Evolutionary conservation across 2,329 filamentous ascomycete genomes (phyloP), one percentile per base, ranked within the genome.

Genomic region (Neonectria punicea): DNA sequence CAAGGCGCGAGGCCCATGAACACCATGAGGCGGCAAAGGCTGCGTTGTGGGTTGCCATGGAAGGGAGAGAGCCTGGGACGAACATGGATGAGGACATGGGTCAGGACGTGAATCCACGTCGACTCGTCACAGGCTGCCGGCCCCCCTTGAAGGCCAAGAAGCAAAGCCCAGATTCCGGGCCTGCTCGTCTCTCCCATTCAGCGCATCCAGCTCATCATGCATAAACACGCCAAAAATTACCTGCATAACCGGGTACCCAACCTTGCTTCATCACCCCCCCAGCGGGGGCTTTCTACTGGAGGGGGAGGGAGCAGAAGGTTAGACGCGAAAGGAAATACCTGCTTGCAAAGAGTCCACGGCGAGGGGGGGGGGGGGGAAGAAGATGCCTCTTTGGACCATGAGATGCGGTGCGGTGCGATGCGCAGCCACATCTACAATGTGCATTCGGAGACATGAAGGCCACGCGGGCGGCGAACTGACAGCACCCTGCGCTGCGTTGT

Each of bases 191-290:
- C 16, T 8, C 32, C 56, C 65, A 66, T 53, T 61, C 53, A 61
- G 53, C 43, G 53, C 69, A 61, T 72, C 75, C 75, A 78, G 67
- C 75, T 79, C 76, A 79, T 78, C 77, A 70, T 80, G 80, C 80
- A 81, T 81, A 70, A 77, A 75, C 59, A 71, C 58, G 63, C 60
- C 57, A 65, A 68, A 34, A 67, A 58, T 62, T 43, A 62, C 63
- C 58, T 58, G 63, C 63, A 65, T 63, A 63, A 59, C 50, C 51
- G 49, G 61, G 61, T 22, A 34, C 34, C 34, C 25, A 50, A 20
- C 18, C 61, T 18, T 58, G 49, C 28, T 22, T 41, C 41, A 25
- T 14, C 9, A 22, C 41, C 55, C 51, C 28, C 59, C 59, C 14
- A 41, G 49, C 61, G 16, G 16, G 25, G 43, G 14, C 43, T 32